Base-by-base conservation (phyloP, 1,139 yeast genomes). In the Meyerozyma athensensis region DNA sequence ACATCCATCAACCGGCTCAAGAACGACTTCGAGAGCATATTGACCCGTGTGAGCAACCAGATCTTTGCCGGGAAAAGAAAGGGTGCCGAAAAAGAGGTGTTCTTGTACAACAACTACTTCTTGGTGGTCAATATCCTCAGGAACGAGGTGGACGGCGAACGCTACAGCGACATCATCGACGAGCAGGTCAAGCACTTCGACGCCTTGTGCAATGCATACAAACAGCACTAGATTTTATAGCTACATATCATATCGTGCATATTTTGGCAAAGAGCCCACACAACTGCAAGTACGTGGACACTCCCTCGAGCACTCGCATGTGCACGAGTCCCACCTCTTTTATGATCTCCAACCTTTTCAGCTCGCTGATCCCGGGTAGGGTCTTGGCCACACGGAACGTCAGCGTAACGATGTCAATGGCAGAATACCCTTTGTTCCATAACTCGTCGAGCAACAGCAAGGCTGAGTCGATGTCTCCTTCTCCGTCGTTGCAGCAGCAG, bases 301-400 rank as follows among this genome's bases (percentile, higher is more conserved):
- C 95, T 41, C 99, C 99, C 59, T 92, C 98, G 41, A 92, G 69
- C 5, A 92, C 81, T 45, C 96, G 69, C 92, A 92, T 82, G 54
- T 92, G 97, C 1, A 86, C 78, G 46, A 85, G 81, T 3, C 98
- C 98, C 37, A 92, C 86, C 49, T 84, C 86, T 54, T 81, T 81
- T 44, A 94, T 81, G 54, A 84, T 73, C 41, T 84, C 94, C 44
- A 92, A 68, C 46, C 95, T 66, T 41, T 68, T 69, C 38, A 70
- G 72, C 53, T 89, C 96, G 36, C 71, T 74, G 13, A 89, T 63
- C 28, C 79, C 82, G 3, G 74, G 79, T 44, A 92, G 56, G 2
- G 83, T 77, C 59, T 90, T 90, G 20, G 90, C 79, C 7, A 92
- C 97, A 45, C 86, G 77, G 63, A 92, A 92, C 52, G 92, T 77